These are phyloP conservation scores for Capronia americana DNA, from an alignment of 2,329 filamentous ascomycete genomes.

Conservation along the genomic window DNA sequence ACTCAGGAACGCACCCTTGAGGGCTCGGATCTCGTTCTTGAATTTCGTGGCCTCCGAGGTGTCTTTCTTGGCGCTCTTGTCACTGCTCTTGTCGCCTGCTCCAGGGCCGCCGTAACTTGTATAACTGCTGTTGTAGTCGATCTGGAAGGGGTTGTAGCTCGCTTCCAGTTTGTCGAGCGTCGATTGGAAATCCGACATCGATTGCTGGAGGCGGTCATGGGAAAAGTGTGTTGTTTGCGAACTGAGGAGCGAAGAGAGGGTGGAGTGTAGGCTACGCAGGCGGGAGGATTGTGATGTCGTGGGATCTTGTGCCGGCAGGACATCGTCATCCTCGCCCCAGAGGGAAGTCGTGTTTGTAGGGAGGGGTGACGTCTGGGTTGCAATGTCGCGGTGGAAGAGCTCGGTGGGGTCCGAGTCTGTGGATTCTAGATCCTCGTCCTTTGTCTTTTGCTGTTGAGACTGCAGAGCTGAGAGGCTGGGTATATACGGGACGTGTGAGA, in stretches of 20 bases:
- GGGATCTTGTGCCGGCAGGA: constrained; percentile 24
- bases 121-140: constrained; percentile 28
- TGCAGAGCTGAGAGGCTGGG: constrained; percentile 24
- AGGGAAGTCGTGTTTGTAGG: constrained; percentile 49
- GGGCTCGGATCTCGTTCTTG: constrained; percentile 65
- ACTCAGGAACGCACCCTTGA: constrained; percentile 69
- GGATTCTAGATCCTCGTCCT: constrained; percentile 56
- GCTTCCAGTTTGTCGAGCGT: constrained; percentile 35
- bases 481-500: constrained; percentile 58
- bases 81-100: constrained; percentile 44
- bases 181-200: constrained; percentile 31
- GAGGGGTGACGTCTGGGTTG: constrained; percentile 64
- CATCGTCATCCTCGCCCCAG: constrained; percentile 33
- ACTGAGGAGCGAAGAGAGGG: constrained; percentile 58
- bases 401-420: constrained; percentile 65
- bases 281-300: constrained; percentile 34
- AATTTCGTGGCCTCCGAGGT: constrained; percentile 59
- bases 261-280: constrained; percentile 56
- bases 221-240: constrained; percentile 51
- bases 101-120: constrained; percentile 42
- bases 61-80: constrained; percentile 48
- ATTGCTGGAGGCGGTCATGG: constrained; percentile 39
- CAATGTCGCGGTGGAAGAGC: constrained; percentile 68
- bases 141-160: constrained; percentile 42
- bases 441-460: constrained; percentile 36